Conservation (phyloP, 805 yeast species). For the Vanderwaltozyma verrucispora region DNA sequence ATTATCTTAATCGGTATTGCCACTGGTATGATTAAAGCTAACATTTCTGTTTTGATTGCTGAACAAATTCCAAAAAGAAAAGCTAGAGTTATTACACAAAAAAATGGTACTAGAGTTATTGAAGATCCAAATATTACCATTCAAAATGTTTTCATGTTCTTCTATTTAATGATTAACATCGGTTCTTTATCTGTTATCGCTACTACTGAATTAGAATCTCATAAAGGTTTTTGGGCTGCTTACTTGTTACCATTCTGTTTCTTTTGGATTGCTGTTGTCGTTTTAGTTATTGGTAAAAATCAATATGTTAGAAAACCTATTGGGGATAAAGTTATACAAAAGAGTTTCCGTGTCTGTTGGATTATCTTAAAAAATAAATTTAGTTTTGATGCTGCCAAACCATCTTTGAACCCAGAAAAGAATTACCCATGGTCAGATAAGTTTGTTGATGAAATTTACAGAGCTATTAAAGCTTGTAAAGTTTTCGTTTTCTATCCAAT, state of each 20-base stretch:
- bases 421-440: conserved; percentile 51
- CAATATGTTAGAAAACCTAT: conserved; percentile 50
- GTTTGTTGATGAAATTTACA: conserved; percentile 62
- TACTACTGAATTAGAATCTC: conserved; percentile 59
- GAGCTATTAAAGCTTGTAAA: conserved; percentile 60
- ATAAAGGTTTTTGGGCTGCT: conserved; percentile 66
- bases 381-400: conserved; percentile 46
- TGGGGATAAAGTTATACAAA: conserved; percentile 48
- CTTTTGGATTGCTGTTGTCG: conserved; percentile 49
- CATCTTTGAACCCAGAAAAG: conserved; percentile 39
- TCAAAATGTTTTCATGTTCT: conserved; percentile 65
- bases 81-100: conserved; percentile 46
- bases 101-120: conserved; percentile 57
- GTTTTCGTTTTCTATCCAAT: conserved; percentile 63
- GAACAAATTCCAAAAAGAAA: conserved; percentile 57
- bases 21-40: conserved; percentile 74
- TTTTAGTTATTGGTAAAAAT: conserved; percentile 43
- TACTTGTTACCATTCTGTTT: conserved; percentile 61
- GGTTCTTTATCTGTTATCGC: conserved; percentile 71
- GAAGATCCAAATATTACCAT: conserved; percentile 60
- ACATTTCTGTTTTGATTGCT: conserved; percentile 60
- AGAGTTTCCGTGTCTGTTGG: conserved; percentile 37
- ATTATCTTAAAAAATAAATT: conserved; percentile 39
- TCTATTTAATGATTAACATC: conserved; percentile 65
- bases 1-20: conserved; percentile 54